A percentile compares a stretch with the other conserved stretches of the same genome.
These are phyloP conservation scores for Abelmoschus esculentus DNA, from an alignment of 345 rosid genomes.

Conservation along the genomic window DNA sequence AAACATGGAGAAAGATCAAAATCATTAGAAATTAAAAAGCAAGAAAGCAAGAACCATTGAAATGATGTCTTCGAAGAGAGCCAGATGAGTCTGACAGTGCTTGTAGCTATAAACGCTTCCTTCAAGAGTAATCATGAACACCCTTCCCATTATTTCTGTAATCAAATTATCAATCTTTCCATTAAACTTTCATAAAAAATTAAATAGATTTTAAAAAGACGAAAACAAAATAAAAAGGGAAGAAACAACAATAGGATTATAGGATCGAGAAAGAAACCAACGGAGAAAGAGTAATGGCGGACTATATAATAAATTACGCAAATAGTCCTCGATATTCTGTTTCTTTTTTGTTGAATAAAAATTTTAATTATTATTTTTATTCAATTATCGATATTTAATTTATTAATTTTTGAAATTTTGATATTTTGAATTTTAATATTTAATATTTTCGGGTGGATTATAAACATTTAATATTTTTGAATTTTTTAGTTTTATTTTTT, in stretches of 20 bases:
- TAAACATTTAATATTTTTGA: too few relatives aligned
- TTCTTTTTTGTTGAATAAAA: too few relatives aligned
- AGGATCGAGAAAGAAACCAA: not conserved
- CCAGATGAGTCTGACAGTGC: conserved; percentile 62
- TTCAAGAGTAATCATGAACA: conserved; percentile 49
- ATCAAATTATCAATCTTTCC: not conserved
- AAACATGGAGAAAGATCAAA: not conserved
- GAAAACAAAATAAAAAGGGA: not conserved
- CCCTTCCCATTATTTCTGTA: conserved; percentile 51
- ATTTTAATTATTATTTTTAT: too few relatives aligned
- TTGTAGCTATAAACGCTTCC: conserved; percentile 61
- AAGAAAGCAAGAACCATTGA: conserved; percentile 41
- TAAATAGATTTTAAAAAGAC: not conserved
- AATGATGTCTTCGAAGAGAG: conserved; percentile 37
- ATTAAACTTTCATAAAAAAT: not conserved
- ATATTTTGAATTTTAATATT: too few relatives aligned
- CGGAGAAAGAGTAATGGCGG: not conserved
- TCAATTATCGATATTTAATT: too few relatives aligned
- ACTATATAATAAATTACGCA: too few relatives aligned
- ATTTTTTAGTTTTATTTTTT: too few relatives aligned
- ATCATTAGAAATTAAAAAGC: not conserved
- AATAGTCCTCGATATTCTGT: too few relatives aligned
- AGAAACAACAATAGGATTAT: too few relatives aligned
- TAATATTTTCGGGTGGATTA: too few relatives aligned
- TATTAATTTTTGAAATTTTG: too few relatives aligned